Percentiles rank a stretch among this genome's conserved stretches.
phyloP scores from a whole-genome alignment of 768 basidiomycete species.

The Cystofilobasidium ferigula region DNA sequence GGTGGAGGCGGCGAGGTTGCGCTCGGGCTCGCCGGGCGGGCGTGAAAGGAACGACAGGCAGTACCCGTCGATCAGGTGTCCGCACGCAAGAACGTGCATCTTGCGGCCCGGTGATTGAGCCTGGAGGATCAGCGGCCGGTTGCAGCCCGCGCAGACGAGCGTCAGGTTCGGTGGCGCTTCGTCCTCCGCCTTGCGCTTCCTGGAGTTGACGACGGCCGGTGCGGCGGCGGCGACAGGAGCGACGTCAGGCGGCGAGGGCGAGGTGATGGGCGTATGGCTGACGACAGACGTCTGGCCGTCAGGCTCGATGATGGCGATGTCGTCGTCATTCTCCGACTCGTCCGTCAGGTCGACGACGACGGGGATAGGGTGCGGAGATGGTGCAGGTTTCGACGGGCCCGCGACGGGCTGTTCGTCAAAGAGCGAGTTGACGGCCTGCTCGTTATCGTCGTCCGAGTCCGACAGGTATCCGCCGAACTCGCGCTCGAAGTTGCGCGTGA shows the following conservation, averaged over 20 bases:
- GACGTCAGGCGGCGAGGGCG: not conserved
- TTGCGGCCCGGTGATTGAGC: not conserved
- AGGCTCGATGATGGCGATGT: not conserved
- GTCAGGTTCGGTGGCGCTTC: not conserved
- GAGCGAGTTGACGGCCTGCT: not conserved
- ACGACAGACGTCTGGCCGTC: not conserved
- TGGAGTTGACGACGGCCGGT: not conserved
- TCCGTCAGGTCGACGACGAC: not conserved
- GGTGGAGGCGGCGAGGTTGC: too few species aligned
- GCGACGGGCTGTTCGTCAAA: not conserved
- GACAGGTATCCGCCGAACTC: constrained; percentile 1
- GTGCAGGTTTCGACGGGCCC: not conserved
- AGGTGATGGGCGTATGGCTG: not conserved
- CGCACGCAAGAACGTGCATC: not conserved
- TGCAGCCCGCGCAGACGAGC: constrained; percentile 5
- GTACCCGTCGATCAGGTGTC: not conserved
- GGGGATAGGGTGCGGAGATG: not conserved
- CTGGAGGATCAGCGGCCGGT: constrained; percentile 3
- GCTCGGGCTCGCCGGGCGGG: not conserved
- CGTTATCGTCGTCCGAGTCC: constrained; percentile 1
- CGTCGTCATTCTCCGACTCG: not conserved
- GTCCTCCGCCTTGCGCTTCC: not conserved
- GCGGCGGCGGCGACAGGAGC: not conserved
- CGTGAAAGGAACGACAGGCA: not conserved
- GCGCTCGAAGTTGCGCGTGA: constrained; percentile 2